Conservation (phyloP, 2,329 filamentous ascomycete species). For the Apiospora saccharicola region DNA sequence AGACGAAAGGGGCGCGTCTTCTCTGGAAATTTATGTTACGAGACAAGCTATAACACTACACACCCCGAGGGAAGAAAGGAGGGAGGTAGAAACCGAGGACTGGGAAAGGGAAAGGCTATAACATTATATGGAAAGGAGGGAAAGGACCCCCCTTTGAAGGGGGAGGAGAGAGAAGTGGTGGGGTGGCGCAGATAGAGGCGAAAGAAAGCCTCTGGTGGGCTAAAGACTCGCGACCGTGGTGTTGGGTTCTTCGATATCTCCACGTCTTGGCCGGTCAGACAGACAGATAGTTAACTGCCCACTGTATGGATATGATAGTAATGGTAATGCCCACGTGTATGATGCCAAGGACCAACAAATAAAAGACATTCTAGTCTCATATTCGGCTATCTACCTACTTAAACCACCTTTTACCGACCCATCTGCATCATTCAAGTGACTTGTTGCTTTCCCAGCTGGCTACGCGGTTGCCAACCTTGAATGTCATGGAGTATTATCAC, state of each 20-base stretch:
- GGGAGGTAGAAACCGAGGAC: not conserved
- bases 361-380: slow-evolving; percentile 3
- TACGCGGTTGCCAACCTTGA: no score
- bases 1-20: not conserved
- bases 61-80: not conserved
- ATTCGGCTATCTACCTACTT: not conserved
- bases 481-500: no score
- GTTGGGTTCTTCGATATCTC: slow-evolving; percentile 27
- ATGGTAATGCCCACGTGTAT: slow-evolving; percentile 36
- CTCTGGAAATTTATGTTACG: not conserved
- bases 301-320: slow-evolving; percentile 34
- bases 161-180: not conserved
- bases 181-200: not conserved
- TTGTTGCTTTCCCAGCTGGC: not conserved
- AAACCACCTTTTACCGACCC: not conserved
- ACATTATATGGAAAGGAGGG: not conserved
- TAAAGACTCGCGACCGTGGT: not conserved
- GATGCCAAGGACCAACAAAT: slow-evolving; percentile 26
- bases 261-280: slow-evolving; percentile 6
- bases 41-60: not conserved
- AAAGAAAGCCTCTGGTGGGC: not conserved
- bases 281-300: slow-evolving; percentile 17
- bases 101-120: not conserved
- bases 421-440: not conserved
- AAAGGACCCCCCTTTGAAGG: not conserved